Base-by-base conservation (phyloP, 345 rosid species). In the Fremontodendron californicum region DNA sequence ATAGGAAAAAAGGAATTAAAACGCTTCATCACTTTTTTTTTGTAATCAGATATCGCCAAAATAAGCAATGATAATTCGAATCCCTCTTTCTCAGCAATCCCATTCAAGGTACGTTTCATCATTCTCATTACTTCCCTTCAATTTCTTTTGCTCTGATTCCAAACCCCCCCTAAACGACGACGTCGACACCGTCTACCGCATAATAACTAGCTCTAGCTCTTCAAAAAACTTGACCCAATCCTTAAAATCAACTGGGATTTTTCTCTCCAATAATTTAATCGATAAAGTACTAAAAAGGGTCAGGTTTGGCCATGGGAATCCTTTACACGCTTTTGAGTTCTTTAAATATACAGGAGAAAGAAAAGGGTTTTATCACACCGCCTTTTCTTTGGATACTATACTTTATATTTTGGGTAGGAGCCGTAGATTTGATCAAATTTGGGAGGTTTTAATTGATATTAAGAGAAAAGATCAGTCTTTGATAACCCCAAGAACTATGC, bases 281-380 rank as follows among this genome's bases (percentile, higher is more conserved):
- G 98, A 92, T 39, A 81, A 69, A 39, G 93, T 94, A 5, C 77
- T 94, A 42, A 89, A 91, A 82, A 84, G 96, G 77, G 87, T 88
- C 43, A 84, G 98, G 79, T 92, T 94, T 52, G 86, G 96, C 78
- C 98, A 92, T 72, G 97, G 91, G 33, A 94, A 90, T 83, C 92
- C 98, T 9, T 15, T 88, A 0, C 94, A 81, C 77, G 91, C 98
- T n/a, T 85, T 92, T 11, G 89, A 88, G 33, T 88, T 94, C 71
- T 94, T 87, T 77, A 85, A 85, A 43, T 81, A 81, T 71, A 80
- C 88, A 21, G 60, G 64, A 31, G 75, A 78, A 35, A 69, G 85
- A 79, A 85, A 75, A 87, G 97, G 91, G 78, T 92, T 94, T 86
- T 83, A 81, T 71, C 97, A 90, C 54, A 75, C 93, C 0, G n/a